A percentile compares a stretch with the other conserved stretches of the same genome.
Conservation (phyloP, 805 yeast species). For the Wickerhamiella domercqiae region DNA sequence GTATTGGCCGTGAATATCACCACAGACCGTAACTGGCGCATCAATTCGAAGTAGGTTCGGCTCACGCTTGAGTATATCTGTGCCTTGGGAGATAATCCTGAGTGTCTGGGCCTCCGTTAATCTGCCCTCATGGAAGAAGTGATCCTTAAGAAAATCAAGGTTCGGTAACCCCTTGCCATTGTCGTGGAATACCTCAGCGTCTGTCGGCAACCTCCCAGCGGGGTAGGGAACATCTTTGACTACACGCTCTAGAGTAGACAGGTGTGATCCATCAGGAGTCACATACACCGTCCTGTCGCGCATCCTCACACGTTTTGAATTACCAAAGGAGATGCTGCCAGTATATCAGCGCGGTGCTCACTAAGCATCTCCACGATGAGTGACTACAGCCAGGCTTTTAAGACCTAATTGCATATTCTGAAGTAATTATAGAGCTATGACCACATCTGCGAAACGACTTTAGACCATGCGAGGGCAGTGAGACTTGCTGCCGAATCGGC, state of each 20-base stretch:
- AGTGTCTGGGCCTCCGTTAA: conserved; percentile 55
- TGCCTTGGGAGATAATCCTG: conserved; percentile 49
- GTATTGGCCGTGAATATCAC: conserved; percentile 94
- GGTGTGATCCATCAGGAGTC: conserved; percentile 34
- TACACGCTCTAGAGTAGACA: conserved; percentile 43
- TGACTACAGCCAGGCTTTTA: too few relatives aligned
- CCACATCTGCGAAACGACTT: too few relatives aligned
- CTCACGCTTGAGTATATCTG: conserved; percentile 46
- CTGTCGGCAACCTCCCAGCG: conserved; percentile 45
- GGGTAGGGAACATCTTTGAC: conserved; percentile 51
- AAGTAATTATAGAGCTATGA: too few relatives aligned
- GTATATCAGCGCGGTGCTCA: too few relatives aligned
- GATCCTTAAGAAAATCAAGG: conserved; percentile 52
- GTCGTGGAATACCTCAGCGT: conserved; percentile 56
- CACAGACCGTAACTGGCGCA: conserved; percentile 92
- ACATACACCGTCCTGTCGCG: conserved; percentile 10
- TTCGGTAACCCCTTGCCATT: conserved; percentile 37
- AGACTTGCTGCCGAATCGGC: conserved; percentile 25
- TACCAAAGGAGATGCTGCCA: too few relatives aligned
- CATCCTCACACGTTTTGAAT: too few relatives aligned
- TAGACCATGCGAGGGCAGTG: too few relatives aligned
- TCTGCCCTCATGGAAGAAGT: conserved; percentile 70
- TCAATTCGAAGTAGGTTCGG: conserved; percentile 70
- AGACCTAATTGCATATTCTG: too few relatives aligned
- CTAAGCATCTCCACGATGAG: too few relatives aligned